Evolutionary conservation across 345 rosid genomes (phyloP).

Genomic region (Citrus hindsii): DNA sequence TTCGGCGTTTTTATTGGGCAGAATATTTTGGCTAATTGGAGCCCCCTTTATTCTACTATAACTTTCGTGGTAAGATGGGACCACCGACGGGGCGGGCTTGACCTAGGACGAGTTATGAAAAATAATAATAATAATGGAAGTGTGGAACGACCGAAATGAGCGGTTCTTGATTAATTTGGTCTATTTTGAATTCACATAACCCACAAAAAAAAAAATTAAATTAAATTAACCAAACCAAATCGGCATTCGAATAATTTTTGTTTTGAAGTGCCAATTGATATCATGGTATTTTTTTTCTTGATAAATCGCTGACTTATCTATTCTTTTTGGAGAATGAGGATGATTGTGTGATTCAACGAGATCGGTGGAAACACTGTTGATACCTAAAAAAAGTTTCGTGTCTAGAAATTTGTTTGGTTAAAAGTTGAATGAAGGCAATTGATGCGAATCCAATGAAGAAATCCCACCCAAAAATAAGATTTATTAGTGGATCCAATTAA

Average conservation of each 20-base stretch:
- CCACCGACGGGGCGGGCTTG: too few species aligned
- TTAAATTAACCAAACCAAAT: too few species aligned
- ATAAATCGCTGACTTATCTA: neutral
- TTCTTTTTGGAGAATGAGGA: neutral
- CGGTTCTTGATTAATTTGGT: too few species aligned
- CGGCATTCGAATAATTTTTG: too few species aligned
- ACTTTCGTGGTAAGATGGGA: too few species aligned
- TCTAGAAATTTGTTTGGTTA: neutral
- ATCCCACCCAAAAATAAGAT: neutral
- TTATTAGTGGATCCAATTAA: neutral
- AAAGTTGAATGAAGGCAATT: neutral
- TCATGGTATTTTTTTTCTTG: neutral
- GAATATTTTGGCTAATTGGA: neutral
- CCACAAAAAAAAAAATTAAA: too few species aligned
- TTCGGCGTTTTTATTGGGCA: neutral
- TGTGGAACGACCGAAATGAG: too few species aligned
- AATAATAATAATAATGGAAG: too few species aligned
- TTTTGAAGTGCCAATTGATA: neutral
- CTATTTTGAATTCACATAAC: too few species aligned
- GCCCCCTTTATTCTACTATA: too few species aligned
- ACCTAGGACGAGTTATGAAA: too few species aligned
- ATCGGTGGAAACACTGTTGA: neutral
- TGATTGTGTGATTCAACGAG: neutral
- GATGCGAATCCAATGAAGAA: constrained; percentile 16
- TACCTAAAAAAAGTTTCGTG: neutral